A percentile compares a stretch with the other conserved stretches of the same genome.
Conservation (phyloP, 2,329 filamentous ascomycete species). For the Ambrosiella xylebori region DNA sequence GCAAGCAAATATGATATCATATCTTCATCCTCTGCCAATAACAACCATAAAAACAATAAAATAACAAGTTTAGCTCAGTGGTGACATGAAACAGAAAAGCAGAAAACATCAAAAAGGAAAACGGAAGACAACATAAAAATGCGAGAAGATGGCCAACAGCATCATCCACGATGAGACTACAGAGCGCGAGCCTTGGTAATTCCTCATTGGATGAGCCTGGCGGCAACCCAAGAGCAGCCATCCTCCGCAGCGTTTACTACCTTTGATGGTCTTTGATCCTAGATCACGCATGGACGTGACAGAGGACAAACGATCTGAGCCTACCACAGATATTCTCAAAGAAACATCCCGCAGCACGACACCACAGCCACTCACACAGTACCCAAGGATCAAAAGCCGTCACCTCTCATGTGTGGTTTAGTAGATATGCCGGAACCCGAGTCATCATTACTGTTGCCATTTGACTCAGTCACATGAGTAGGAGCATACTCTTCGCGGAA, state of each 20-base stretch:
- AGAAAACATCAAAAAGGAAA: conserved; percentile 1
- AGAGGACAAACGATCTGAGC: too few species aligned
- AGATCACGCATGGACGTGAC: neutral
- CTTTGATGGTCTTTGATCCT: conserved; percentile 3
- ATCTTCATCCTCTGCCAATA: neutral
- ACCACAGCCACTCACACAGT: conserved; percentile 13
- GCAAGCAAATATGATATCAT: conserved; percentile 6
- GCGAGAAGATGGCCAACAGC: neutral
- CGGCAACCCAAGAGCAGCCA: conserved; percentile 3
- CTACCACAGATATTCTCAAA: neutral
- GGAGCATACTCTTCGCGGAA: conserved; percentile 43
- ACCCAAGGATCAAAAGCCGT: conserved; percentile 13
- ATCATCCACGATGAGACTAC: neutral
- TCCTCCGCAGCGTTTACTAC: conserved; percentile 3
- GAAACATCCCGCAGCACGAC: neutral
- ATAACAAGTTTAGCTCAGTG: conserved; percentile 4
- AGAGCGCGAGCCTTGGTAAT: too few species aligned
- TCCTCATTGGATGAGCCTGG: neutral
- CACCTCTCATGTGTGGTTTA: conserved; percentile 11
- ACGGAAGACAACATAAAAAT: conserved; percentile 4
- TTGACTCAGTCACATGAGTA: conserved; percentile 6
- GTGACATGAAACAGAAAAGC: conserved; percentile 2
- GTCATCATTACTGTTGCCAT: conserved; percentile 11
- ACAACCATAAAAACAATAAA: conserved; percentile 2
- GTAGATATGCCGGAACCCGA: neutral